A percentile compares a stretch with the other conserved stretches of the same genome.
These are phyloP conservation scores for Pseudozyma sp. DNA, from an alignment of 1,284 basidiomycete genomes.

Conservation along the genomic window DNA sequence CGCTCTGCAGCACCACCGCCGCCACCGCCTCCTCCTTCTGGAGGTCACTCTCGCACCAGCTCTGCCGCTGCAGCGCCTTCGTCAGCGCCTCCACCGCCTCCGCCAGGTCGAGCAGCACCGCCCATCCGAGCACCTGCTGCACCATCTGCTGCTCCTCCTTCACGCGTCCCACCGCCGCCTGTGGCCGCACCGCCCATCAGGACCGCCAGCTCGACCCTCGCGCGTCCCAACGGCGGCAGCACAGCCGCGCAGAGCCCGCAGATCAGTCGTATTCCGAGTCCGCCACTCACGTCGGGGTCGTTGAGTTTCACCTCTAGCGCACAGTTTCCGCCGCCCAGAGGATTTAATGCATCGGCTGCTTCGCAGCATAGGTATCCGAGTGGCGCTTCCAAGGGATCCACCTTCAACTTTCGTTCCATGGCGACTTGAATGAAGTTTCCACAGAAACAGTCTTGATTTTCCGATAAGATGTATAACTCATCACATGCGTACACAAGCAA, in stretches of 20 bases:
- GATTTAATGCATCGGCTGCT: constrained; percentile 39
- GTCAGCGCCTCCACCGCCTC: constrained; percentile 74
- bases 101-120: constrained; percentile 77
- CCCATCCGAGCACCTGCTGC: constrained; percentile 76
- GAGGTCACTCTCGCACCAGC: constrained; percentile 40
- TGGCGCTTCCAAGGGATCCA: constrained; percentile 36
- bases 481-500: too few species aligned
- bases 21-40: constrained; percentile 71
- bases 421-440: background rate
- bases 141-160: constrained; percentile 74
- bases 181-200: constrained; percentile 68
- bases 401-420: constrained; percentile 38
- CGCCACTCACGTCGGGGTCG: constrained; percentile 36
- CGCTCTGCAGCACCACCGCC: constrained; percentile 87
- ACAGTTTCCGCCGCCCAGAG: constrained; percentile 44
- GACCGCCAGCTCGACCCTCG: constrained; percentile 45
- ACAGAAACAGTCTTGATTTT: too few species aligned
- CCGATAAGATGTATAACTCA: too few species aligned
- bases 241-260: background rate
- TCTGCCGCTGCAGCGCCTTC: constrained; percentile 13
- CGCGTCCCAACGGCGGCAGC: constrained; percentile 24
- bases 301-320: constrained; percentile 35
- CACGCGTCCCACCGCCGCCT: constrained; percentile 74
- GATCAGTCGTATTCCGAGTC: constrained; percentile 34
- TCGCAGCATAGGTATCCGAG: constrained; percentile 43